Conservation (phyloP, 768 basidiomycete species). For the Daedaleopsis sinensis region DNA sequence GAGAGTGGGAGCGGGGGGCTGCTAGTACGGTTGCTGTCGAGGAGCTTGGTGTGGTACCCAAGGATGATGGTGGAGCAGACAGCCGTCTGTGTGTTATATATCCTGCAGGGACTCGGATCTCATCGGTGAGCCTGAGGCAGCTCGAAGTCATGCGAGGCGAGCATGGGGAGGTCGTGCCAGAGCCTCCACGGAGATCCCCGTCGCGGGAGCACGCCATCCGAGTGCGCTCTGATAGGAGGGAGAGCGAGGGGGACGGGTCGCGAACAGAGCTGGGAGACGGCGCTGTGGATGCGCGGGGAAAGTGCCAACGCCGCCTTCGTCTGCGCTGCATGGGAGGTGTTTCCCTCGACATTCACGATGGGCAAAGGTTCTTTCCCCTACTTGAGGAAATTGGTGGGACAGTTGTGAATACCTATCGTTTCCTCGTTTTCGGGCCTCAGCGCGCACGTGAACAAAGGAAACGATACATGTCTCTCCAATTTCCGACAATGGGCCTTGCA, state of each 20-base stretch:
- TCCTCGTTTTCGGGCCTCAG: too few species aligned
- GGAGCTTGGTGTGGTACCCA: not conserved
- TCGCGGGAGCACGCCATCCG: constrained; percentile 14
- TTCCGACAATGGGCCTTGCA: too few species aligned
- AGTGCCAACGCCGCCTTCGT: constrained; percentile 68
- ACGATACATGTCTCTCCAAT: too few species aligned
- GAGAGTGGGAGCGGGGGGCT: not conserved
- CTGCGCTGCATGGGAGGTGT: constrained; percentile 64
- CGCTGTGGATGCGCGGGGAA: constrained; percentile 75
- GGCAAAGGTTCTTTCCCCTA: too few species aligned
- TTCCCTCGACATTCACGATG: constrained; percentile 86
- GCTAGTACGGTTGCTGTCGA: not conserved
- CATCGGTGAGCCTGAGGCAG: constrained; percentile 32
- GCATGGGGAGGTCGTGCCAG: constrained; percentile 91
- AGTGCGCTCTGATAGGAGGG: constrained; percentile 1
- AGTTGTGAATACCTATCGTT: too few species aligned
- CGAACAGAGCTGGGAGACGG: constrained; percentile 85
- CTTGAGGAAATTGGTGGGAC: too few species aligned
- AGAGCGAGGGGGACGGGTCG: constrained; percentile 35
- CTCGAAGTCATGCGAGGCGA: constrained; percentile 80
- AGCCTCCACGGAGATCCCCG: constrained; percentile 76
- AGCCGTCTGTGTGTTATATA: too few species aligned
- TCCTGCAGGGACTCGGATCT: too few species aligned
- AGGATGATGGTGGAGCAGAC: not conserved
- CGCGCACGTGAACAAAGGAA: too few species aligned